A percentile compares a stretch with the other conserved stretches of the same genome.
Conservation (phyloP, 2,329 filamentous ascomycete genomes). For the Nothophaeocryptopus gaeumannii region DNA sequence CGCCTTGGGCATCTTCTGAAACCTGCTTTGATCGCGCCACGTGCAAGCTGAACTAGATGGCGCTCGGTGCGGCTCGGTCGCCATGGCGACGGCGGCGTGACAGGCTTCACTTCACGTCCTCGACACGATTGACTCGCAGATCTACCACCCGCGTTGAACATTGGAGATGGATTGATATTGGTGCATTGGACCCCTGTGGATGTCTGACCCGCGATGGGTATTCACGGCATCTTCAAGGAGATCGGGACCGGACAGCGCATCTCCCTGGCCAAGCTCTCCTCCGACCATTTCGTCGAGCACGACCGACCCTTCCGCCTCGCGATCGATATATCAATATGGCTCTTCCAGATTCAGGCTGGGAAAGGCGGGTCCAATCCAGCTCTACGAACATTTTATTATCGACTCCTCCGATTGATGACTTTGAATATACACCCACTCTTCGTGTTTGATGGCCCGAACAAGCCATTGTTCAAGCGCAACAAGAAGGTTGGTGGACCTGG, state of each 20-base stretch:
- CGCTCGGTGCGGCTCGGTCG: background rate
- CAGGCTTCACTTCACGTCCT: background rate
- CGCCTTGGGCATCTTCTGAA: conserved; percentile 7
- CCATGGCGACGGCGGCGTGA: background rate
- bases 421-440: conserved; percentile 83
- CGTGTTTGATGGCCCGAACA: conserved; percentile 83
- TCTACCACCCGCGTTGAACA: background rate
- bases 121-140: background rate
- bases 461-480: conserved; percentile 84
- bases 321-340: conserved; percentile 95
- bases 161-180: conserved; percentile 18
- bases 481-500: conserved; percentile 63
- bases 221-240: conserved; percentile 77
- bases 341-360: conserved; percentile 86
- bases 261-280: conserved; percentile 76
- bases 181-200: no score
- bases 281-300: conserved; percentile 69
- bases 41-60: background rate
- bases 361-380: conserved; percentile 86
- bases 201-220: conserved; percentile 13
- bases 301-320: conserved; percentile 77
- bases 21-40: conserved; percentile 1
- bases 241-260: conserved; percentile 77
- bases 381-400: conserved; percentile 87
- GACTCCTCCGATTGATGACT: conserved; percentile 72